Percentiles rank a stretch among this genome's conserved stretches.
Evolutionary conservation across 2,329 filamentous ascomycete genomes (phyloP).

Genomic region (Aspergillus sp.): DNA sequence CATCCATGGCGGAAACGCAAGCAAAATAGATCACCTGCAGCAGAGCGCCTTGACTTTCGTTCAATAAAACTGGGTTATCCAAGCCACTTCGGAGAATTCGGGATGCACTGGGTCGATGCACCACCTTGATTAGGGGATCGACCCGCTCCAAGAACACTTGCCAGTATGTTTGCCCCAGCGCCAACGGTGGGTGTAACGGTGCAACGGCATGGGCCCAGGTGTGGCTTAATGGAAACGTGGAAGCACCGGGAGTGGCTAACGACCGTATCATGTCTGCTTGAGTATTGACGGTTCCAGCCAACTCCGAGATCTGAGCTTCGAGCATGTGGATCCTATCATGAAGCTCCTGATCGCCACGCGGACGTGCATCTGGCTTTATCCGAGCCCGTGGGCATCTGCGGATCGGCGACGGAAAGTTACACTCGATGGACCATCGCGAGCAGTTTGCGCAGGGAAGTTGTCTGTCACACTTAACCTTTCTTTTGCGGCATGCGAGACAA

Average conservation of each 20-base stretch:
- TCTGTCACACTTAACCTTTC: conserved; percentile 31
- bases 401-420: conserved; percentile 18
- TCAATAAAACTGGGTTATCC: conserved; percentile 45
- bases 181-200: conserved; percentile 8
- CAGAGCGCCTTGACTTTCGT: conserved; percentile 53
- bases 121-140: conserved; percentile 56
- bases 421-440: conserved; percentile 15
- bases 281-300: not conserved
- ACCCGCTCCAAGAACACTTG: conserved; percentile 34
- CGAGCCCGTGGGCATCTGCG: conserved; percentile 12
- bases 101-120: conserved; percentile 54
- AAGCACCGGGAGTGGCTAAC: not conserved
- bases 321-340: not conserved
- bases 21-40: conserved; percentile 61
- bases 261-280: conserved; percentile 1
- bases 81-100: conserved; percentile 47
- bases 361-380: not conserved
- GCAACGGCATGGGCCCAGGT: conserved; percentile 1
- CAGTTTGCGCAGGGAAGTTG: conserved; percentile 28
- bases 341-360: not conserved
- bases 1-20: conserved; percentile 50
- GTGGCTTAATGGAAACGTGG: conserved; percentile 1
- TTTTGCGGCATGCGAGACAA: conserved; percentile 26
- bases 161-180: conserved; percentile 19
- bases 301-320: not conserved